Base-by-base conservation (phyloP, 2,329 filamentous ascomycete genomes). In the Furcasterigmium sp. region DNA sequence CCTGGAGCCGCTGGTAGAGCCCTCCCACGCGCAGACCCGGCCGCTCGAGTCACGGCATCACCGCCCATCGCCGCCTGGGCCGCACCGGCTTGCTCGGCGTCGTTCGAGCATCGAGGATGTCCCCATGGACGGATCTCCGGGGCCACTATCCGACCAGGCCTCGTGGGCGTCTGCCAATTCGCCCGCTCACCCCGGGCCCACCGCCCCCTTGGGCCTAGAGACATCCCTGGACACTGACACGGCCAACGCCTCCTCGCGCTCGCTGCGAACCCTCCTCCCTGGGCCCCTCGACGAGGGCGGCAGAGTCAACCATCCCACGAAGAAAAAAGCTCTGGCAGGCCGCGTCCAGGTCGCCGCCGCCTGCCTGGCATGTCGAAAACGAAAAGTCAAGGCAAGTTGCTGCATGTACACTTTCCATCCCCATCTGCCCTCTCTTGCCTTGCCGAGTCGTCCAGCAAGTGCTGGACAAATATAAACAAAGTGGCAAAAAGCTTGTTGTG, bases 381-480 rank as follows among this genome's bases (percentile, higher is more conserved):
- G 41, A 8, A 48, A 48, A 38, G 41, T 44, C 19, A 48, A 46
- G 44, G 44, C 43, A 46, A 18, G n/a, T 21, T 8, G 13, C 3
- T 15, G 8, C 8, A 3, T 32, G 15, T 32, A 3, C 8, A 4
- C 18, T 18, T 35, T 15, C 15, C 32, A 17, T 3, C 3, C 30
- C 17, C 18, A 13, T 15, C 17, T 15, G n/a, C n/a, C 18, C 9
- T n/a, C 32, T 19, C 32, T 35, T n/a, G 18, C 32, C 17, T 35
- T 15, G 17, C 17, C 32, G n/a, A 35, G 32, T 35, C 32, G 17
- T 17, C 32, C 32, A 35, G 32, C 32, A 35, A 35, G 32, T 35
- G 32, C 32, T 15, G 15, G 32, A 17, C 18, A 17, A 17, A 35
- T 35, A 17, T 10, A 35, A 17, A 11, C n/a, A n/a, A n/a, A n/a